Conservation (phyloP, 345 rosid genomes). For the Erysimum cheiranthoides region DNA sequence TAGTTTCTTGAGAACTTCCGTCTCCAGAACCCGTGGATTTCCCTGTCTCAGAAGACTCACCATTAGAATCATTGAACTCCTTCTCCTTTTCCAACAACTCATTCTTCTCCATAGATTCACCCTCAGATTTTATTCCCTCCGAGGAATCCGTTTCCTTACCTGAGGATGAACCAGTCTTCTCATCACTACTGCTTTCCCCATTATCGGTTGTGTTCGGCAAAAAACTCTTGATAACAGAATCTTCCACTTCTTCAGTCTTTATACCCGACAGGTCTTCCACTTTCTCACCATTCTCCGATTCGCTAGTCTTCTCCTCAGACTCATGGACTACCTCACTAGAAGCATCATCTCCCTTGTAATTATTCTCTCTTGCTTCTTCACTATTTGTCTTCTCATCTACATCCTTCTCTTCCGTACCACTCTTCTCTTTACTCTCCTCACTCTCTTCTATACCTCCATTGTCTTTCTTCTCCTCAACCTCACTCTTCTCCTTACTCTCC, state of each 20-base stretch:
- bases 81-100: slow-evolving; percentile 51
- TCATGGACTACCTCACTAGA: slow-evolving; percentile 78
- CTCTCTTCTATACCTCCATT: not conserved
- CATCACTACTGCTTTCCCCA: slow-evolving; percentile 44
- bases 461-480: slow-evolving; percentile 12
- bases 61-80: slow-evolving; percentile 44
- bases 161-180: slow-evolving; percentile 36
- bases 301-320: slow-evolving; percentile 35
- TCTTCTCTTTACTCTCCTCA: slow-evolving; percentile 12
- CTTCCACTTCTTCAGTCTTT: slow-evolving; percentile 43
- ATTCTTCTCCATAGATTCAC: slow-evolving; percentile 50
- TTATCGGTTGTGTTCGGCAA: slow-evolving; percentile 20
- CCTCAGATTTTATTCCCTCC: slow-evolving; percentile 36
- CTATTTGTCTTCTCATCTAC: slow-evolving; percentile 44
- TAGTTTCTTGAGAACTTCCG: slow-evolving; percentile 1
- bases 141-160: slow-evolving; percentile 22
- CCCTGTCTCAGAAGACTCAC: slow-evolving; percentile 38
- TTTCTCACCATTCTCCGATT: slow-evolving; percentile 27
- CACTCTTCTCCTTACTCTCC: slow-evolving; percentile 20
- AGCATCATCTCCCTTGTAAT: slow-evolving; percentile 84
- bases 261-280: slow-evolving; percentile 40
- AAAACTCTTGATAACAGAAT: slow-evolving; percentile 47
- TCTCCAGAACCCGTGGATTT: slow-evolving; percentile 28
- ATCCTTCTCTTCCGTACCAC: not conserved
- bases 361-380: slow-evolving; percentile 72